These are phyloP conservation scores for Monosporascus ibericus DNA, from an alignment of 2,329 filamentous ascomycete species.

Conservation along the genomic window DNA sequence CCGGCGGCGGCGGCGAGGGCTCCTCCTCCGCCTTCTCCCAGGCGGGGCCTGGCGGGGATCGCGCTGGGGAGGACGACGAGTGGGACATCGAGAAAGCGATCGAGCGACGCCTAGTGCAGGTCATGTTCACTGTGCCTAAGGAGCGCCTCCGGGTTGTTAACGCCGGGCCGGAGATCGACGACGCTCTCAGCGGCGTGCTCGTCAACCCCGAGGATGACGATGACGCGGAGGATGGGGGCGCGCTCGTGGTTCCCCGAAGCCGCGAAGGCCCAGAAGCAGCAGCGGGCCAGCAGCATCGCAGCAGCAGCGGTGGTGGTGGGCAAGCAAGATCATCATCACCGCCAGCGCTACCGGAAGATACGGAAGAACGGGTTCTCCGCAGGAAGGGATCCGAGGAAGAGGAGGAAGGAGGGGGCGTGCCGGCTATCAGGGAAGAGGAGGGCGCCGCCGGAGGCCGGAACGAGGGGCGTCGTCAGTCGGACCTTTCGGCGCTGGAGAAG, in stretches of 20 bases:
- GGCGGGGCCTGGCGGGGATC: slow-evolving; percentile 20
- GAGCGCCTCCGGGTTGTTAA: slow-evolving; percentile 88
- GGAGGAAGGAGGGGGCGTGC: not conserved
- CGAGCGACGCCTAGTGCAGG: slow-evolving; percentile 65
- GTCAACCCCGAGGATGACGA: slow-evolving; percentile 28
- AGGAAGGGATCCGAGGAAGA: slow-evolving; percentile 3
- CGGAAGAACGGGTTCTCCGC: slow-evolving; percentile 15
- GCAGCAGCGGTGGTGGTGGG: no score
- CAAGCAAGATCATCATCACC: slow-evolving; percentile 1
- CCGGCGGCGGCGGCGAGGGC: slow-evolving; percentile 23
- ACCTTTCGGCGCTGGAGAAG: slow-evolving; percentile 2
- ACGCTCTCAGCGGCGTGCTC: slow-evolving; percentile 35
- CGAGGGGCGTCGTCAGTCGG: not conserved
- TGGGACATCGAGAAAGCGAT: slow-evolving; percentile 74
- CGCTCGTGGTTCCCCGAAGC: not conserved
- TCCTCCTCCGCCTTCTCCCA: slow-evolving; percentile 7
- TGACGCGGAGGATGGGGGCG: not conserved
- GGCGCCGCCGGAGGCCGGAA: not conserved
- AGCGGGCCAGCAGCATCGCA: no score
- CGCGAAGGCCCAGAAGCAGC: slow-evolving; percentile 1
- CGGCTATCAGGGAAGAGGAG: slow-evolving; percentile 1
- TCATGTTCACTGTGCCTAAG: slow-evolving; percentile 91
- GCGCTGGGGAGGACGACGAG: slow-evolving; percentile 47
- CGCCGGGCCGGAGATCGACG: slow-evolving; percentile 50
- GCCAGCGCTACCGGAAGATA: slow-evolving; percentile 1